Evolutionary conservation across 805 yeast genomes (phyloP).

Genomic region (Ogataea ramenticola): DNA sequence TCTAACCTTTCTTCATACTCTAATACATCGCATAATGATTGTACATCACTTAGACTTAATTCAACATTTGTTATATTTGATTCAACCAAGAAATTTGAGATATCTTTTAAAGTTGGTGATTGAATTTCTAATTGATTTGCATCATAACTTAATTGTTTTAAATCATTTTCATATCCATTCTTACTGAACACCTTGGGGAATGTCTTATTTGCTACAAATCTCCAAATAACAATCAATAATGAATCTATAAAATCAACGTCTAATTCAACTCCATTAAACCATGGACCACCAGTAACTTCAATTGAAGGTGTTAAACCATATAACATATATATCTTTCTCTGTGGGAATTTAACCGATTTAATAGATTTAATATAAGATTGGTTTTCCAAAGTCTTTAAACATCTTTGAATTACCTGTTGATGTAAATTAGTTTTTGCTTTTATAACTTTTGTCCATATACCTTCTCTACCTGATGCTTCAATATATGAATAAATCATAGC

Average conservation of each 20-base stretch:
- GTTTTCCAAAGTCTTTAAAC: conserved; percentile 71
- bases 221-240: conserved; percentile 78
- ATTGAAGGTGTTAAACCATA: conserved; percentile 89
- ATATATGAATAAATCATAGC: conserved; percentile 86
- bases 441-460: conserved; percentile 91
- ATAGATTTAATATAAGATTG: conserved; percentile 83
- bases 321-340: conserved; percentile 93
- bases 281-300: conserved; percentile 97
- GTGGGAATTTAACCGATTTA: conserved; percentile 84
- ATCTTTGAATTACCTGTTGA: conserved; percentile 82
- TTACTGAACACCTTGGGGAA: conserved; percentile 65
- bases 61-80: conserved; percentile 80
- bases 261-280: conserved; percentile 95
- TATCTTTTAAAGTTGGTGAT: conserved; percentile 66
- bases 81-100: conserved; percentile 63
- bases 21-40: conserved; percentile 80
- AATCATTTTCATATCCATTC: conserved; percentile 16
- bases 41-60: conserved; percentile 62
- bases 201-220: conserved; percentile 69
- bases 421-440: conserved; percentile 84
- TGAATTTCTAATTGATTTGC: conserved; percentile 27
- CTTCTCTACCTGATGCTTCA: conserved; percentile 90
- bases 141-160: conserved; percentile 22
- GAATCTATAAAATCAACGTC: conserved; percentile 91
- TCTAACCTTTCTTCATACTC: conserved; percentile 84